These are phyloP conservation scores for Phytophthora pistaciae DNA, from an alignment of 352 stramenopile genomes.

Conservation along the genomic window DNA sequence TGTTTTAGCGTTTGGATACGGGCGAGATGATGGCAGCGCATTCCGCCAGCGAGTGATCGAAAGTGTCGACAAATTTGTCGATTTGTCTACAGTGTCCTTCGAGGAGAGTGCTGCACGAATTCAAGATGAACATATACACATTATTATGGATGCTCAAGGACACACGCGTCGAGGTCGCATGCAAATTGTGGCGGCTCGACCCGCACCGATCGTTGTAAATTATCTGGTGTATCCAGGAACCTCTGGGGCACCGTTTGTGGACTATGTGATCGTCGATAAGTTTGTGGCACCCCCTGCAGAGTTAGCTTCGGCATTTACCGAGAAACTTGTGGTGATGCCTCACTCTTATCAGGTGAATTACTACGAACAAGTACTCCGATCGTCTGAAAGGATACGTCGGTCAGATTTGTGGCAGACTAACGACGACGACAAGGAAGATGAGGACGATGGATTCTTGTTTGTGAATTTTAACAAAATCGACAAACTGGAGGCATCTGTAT, in stretches of 20 bases:
- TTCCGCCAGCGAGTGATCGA: slow-evolving; percentile 42
- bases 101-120: slow-evolving; percentile 52
- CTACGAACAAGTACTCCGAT: slow-evolving; percentile 38
- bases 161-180: slow-evolving; percentile 67
- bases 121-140: slow-evolving; percentile 47
- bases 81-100: slow-evolving; percentile 51
- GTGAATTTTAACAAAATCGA: slow-evolving; percentile 93
- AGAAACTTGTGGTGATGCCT: slow-evolving; percentile 82
- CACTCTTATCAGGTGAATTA: slow-evolving; percentile 87
- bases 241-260: slow-evolving; percentile 74
- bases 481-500: slow-evolving; percentile 78
- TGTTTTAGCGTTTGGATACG: slow-evolving; percentile 66
- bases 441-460: slow-evolving; percentile 54
- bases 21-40: slow-evolving; percentile 65
- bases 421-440: neutral
- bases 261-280: slow-evolving; percentile 79
- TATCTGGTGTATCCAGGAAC: slow-evolving; percentile 89
- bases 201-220: slow-evolving; percentile 78
- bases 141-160: slow-evolving; percentile 87
- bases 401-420: slow-evolving; percentile 33
- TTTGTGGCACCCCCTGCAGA: slow-evolving; percentile 58
- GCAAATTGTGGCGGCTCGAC: slow-evolving; percentile 57
- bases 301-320: slow-evolving; percentile 54
- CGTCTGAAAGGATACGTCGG: slow-evolving; percentile 19
- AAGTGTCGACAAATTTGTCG: slow-evolving; percentile 63